These are phyloP conservation scores for Hymenoscyphus scutula DNA, from an alignment of 2,329 filamentous ascomycete genomes.

Conservation along the genomic window DNA sequence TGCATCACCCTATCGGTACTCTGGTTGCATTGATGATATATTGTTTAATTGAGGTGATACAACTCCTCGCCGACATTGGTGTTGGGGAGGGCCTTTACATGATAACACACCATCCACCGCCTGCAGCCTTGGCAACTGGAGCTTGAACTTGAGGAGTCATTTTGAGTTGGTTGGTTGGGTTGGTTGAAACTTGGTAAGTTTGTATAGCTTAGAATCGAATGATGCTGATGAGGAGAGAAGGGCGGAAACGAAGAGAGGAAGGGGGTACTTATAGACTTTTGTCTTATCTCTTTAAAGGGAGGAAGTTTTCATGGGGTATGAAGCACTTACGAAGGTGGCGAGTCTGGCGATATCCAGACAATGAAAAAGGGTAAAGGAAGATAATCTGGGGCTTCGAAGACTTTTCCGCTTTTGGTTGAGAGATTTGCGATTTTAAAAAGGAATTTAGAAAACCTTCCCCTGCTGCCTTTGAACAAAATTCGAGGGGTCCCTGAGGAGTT, in stretches of 20 bases:
- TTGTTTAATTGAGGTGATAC: not conserved
- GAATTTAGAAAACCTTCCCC: not conserved
- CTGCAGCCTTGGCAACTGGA: conserved; percentile 8
- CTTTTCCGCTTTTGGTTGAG: not conserved
- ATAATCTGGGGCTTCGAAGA: not conserved
- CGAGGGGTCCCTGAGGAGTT: not conserved
- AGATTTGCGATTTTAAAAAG: not conserved
- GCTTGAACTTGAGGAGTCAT: conserved; percentile 7
- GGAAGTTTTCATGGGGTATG: no score
- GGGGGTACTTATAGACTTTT: conserved; percentile 5
- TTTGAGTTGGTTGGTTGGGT: not conserved
- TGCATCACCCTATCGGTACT: not conserved
- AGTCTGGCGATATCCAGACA: not conserved
- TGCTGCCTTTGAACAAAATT: not conserved
- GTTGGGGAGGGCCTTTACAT: conserved; percentile 3
- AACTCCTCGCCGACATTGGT: not conserved
- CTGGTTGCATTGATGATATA: not conserved
- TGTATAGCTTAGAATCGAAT: not conserved
- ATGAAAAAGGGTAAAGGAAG: not conserved
- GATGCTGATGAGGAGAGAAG: not conserved
- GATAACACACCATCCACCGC: conserved; percentile 6
- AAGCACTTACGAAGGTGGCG: not conserved
- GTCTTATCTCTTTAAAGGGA: no score
- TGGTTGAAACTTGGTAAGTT: not conserved
- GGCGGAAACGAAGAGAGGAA: not conserved